Percentiles rank a stretch among this genome's conserved stretches.
Conservation (phyloP, 345 rosid genomes). For the Ricinus communis region DNA sequence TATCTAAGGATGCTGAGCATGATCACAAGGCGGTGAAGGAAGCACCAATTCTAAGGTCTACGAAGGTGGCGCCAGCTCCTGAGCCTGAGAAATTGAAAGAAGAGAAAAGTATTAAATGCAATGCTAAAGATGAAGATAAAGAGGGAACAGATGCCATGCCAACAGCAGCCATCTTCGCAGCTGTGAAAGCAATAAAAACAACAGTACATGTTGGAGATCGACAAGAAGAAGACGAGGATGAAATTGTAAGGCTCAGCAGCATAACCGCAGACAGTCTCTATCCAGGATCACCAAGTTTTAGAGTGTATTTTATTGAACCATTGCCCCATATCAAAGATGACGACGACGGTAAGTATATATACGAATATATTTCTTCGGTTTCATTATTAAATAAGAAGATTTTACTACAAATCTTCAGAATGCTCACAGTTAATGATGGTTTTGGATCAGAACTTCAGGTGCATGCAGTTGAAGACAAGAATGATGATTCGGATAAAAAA, state of each 20-base stretch:
- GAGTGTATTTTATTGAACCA: conserved; percentile 32
- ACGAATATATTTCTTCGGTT: too few species aligned
- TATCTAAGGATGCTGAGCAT: not conserved
- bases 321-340: conserved; percentile 12
- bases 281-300: conserved; percentile 40
- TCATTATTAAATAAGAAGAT: too few species aligned
- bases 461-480: not conserved
- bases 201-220: not conserved
- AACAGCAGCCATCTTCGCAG: not conserved
- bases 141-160: not conserved
- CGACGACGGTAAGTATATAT: conserved; percentile 12
- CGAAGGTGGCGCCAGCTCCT: not conserved
- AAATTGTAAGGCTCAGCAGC: conserved; percentile 2
- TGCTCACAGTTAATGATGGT: not conserved
- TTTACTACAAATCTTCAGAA: not conserved
- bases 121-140: not conserved
- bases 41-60: not conserved
- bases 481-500: conserved; percentile 9
- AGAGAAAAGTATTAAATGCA: not conserved
- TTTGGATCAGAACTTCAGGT: not conserved
- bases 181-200: not conserved
- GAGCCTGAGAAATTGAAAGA: not conserved
- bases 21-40: not conserved
- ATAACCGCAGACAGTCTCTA: not conserved
- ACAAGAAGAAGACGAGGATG: conserved; percentile 11